Evolutionary conservation across 2,329 filamentous ascomycete genomes (phyloP), one percentile per base, ranked within the genome.

Genomic region (Leptographium lundbergii): DNA sequence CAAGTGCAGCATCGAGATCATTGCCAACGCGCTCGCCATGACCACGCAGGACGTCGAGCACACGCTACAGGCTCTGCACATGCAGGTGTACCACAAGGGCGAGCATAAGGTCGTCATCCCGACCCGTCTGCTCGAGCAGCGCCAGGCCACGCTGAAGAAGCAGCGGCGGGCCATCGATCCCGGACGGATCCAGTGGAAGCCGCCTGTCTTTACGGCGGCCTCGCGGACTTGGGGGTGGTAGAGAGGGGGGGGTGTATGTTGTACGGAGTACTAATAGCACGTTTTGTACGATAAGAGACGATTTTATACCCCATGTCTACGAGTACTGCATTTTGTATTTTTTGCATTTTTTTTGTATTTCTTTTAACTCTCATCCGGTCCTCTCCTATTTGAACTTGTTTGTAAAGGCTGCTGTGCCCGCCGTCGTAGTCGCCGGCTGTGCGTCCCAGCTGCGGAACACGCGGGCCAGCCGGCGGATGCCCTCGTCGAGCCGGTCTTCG

Each of bases 41-140:
- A 97, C 92, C n/a, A 91, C 91, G 6, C 90, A 91, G 67, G 94
- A 99, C 70, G 92, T 99, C 17, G 85, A 97, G 71, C 91, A 96
- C 70, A 97, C 94, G 0, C 74, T 99, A 57, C 91, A 96, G 69
- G 91, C 91, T 59, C 77, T 96, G 61, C 94, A 92, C 70, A 95
- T 99, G 89, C 82, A 97, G 69, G 82, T 94, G 53, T 97, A 97
- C 69, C 90, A 91, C 67, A 95, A 95, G 77, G 91, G 91, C 64
- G 91, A 96, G 69, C 94, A 97, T 77, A 92, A 97, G 70, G 89
- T 99, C 65, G 90, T 97, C 27, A 79, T 99, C 36, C 91, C 92
- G 0, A 88, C 94, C 63, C 85, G 89, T 61, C 81, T 96, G 57
- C 78, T 96, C 60, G 81, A 87, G 70, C 84, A 89, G 67, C 81